Evolutionary conservation across 2,329 filamentous ascomycete species (phyloP).

Genomic region (Emericellopsis atlantica): DNA sequence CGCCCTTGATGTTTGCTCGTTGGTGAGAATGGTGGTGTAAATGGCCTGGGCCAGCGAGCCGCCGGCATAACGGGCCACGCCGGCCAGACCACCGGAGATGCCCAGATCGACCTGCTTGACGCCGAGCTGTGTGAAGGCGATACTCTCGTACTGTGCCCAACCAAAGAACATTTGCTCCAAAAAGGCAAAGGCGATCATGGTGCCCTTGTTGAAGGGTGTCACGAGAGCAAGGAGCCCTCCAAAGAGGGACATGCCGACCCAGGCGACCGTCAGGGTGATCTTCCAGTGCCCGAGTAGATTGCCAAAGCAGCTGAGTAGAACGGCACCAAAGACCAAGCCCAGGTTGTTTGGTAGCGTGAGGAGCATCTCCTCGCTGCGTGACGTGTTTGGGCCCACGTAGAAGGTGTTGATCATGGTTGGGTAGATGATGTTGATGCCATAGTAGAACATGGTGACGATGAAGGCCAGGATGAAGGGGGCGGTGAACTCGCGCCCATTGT

Average conservation of each 20-base stretch:
- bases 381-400: constrained; percentile 57
- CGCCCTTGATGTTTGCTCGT: constrained; percentile 16
- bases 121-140: constrained; percentile 33
- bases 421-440: constrained; percentile 29
- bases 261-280: constrained; percentile 28
- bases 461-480: constrained; percentile 27
- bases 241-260: constrained; percentile 31
- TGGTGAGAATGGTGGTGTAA: constrained; percentile 27
- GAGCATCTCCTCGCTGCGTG: constrained; percentile 60
- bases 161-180: constrained; percentile 30
- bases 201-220: constrained; percentile 26
- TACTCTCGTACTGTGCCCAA: constrained; percentile 31
- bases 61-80: constrained; percentile 27
- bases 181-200: constrained; percentile 33
- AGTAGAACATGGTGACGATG: constrained; percentile 40
- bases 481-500: constrained; percentile 31
- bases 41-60: constrained; percentile 25
- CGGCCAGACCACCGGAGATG: constrained; percentile 38
- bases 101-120: constrained; percentile 33
- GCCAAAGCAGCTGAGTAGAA: constrained; percentile 25
- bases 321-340: constrained; percentile 27
- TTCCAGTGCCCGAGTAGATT: constrained; percentile 29
- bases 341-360: constrained; percentile 29
- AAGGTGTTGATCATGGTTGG: constrained; percentile 41
- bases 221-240: constrained; percentile 28